Conservation (phyloP, 768 basidiomycete genomes). For the Naganishia antarctica region DNA sequence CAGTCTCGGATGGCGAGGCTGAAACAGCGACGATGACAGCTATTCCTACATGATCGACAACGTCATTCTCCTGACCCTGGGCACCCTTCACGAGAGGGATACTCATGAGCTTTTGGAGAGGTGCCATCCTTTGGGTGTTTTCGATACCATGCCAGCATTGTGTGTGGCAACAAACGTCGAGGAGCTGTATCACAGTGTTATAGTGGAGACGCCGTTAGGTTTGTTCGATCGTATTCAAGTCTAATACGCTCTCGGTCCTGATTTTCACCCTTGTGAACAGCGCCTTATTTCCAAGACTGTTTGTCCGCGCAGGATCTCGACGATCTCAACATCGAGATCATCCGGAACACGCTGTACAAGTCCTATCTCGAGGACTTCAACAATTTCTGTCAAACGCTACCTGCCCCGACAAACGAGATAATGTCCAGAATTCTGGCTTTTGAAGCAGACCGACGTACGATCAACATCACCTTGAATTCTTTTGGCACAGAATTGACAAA, state of each 20-base stretch:
- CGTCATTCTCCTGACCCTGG: conserved; percentile 92
- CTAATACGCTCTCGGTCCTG: neutral
- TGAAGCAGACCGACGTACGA: conserved; percentile 91
- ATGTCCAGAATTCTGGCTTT: conserved; percentile 90
- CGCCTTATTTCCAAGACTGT: conserved; percentile 95
- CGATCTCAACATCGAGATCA: conserved; percentile 98
- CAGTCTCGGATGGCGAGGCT: neutral
- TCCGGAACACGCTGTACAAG: conserved; percentile 98
- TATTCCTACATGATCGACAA: conserved; percentile 99
- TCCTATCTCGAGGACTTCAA: conserved; percentile 98
- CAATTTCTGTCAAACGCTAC: conserved; percentile 69
- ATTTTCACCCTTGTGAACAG: conserved; percentile 49
- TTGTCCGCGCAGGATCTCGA: conserved; percentile 92
- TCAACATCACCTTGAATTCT: conserved; percentile 99
- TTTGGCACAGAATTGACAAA: conserved; percentile 92
- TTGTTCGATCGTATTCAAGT: conserved; percentile 9
- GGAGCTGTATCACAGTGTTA: conserved; percentile 90
- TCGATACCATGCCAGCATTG: conserved; percentile 98
- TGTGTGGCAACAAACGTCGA: conserved; percentile 98
- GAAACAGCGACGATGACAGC: conserved; percentile 50
- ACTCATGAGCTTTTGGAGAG: conserved; percentile 93
- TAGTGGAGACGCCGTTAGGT: conserved; percentile 97
- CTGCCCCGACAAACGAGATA: conserved; percentile 78
- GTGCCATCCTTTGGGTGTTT: conserved; percentile 93
- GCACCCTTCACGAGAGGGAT: conserved; percentile 92